phyloP scores from a whole-genome alignment of 495 filamentous ascomycete genomes.

The Acidiella bohemica region DNA sequence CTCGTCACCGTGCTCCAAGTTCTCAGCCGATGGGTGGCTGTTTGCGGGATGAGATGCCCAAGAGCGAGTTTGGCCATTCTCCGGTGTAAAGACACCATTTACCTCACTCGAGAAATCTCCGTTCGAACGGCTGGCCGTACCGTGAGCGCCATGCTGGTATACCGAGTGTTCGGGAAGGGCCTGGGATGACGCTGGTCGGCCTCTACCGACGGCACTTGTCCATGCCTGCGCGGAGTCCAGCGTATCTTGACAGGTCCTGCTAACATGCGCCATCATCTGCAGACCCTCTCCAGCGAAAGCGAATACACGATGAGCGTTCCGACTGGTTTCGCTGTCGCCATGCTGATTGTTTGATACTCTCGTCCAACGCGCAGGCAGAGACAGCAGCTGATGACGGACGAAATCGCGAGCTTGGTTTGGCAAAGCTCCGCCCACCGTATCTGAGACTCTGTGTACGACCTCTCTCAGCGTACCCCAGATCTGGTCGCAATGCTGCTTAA shows the following conservation, averaged over 20 bases:
- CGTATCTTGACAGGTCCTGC: conserved; percentile 66
- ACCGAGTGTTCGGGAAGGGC: too few species aligned
- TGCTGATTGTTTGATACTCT: conserved; percentile 31
- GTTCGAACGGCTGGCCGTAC: too few species aligned
- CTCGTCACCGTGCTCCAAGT: too few species aligned
- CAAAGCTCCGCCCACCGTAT: conserved; percentile 69
- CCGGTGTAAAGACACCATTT: too few species aligned
- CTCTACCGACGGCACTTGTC: conserved; percentile 57
- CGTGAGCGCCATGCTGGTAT: too few species aligned
- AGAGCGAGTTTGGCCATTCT: too few species aligned
- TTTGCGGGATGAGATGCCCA: too few species aligned
- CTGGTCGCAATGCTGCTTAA: conserved; percentile 56
- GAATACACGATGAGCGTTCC: conserved; percentile 54
- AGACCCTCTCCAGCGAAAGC: conserved; percentile 76
- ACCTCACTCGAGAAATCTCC: too few species aligned
- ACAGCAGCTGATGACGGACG: conserved; percentile 65
- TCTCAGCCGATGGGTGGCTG: too few species aligned
- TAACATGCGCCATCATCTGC: conserved; percentile 79
- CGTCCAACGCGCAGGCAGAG: conserved; percentile 64
- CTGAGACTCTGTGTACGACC: conserved; percentile 65
- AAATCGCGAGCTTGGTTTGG: conserved; percentile 70
- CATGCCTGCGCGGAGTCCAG: conserved; percentile 76
- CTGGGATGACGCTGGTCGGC: not conserved
- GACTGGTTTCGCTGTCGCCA: conserved; percentile 30
- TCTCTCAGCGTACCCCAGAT: conserved; percentile 62